Percentiles rank a stretch among this genome's conserved stretches.
Evolutionary conservation across 495 filamentous ascomycete genomes (phyloP).

Genomic region (Pyronema omphalodes): DNA sequence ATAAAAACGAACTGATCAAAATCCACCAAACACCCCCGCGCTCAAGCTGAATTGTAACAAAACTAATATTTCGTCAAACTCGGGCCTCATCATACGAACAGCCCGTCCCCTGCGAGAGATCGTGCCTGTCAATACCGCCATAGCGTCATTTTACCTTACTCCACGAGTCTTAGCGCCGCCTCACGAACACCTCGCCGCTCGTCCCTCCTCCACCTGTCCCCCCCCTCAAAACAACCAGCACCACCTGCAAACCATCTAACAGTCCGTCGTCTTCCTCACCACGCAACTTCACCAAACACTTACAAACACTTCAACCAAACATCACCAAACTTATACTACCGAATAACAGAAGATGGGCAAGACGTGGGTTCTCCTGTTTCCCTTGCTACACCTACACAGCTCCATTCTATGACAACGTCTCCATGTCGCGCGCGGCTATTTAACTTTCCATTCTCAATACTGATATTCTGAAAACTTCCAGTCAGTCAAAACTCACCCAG

Average conservation of each 20-base stretch:
- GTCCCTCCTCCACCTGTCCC: too few species aligned
- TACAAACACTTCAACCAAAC: background rate
- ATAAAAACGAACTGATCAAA: too few species aligned
- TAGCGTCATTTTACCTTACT: background rate
- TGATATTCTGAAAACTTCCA: slow-evolving; percentile 22
- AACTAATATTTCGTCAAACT: too few species aligned
- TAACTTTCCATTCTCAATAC: background rate
- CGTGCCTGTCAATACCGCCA: slow-evolving; percentile 2
- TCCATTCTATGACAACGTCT: too few species aligned
- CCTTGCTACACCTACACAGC: too few species aligned
- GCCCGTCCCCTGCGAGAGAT: slow-evolving; percentile 8
- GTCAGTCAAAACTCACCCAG: slow-evolving; percentile 87
- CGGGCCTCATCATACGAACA: too few species aligned
- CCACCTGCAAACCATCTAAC: background rate
- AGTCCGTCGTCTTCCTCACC: background rate
- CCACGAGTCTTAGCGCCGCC: too few species aligned
- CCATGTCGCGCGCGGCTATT: background rate
- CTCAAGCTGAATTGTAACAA: too few species aligned
- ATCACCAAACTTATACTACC: background rate
- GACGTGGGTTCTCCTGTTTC: background rate
- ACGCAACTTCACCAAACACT: background rate
- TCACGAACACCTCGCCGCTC: too few species aligned
- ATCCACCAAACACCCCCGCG: too few species aligned
- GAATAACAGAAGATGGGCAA: background rate
- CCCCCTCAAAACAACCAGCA: background rate